Evolutionary conservation across 441 rosid species (phyloP), one percentile per base, ranked within the genome.

Genomic region (Lepidium campestre): DNA sequence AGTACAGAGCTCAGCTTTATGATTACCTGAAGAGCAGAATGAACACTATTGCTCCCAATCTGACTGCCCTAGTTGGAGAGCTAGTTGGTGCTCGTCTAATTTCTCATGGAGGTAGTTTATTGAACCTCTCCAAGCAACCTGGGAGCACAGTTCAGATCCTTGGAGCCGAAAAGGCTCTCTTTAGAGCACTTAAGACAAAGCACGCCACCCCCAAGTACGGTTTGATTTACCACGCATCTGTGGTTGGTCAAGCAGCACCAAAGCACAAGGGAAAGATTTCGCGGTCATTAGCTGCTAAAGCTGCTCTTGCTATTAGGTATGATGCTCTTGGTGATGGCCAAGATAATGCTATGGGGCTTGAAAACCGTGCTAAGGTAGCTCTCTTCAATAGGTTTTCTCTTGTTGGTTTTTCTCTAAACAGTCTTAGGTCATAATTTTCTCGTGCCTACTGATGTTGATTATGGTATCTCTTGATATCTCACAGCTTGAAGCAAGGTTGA

Each of bases 31-130:
- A 91, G 75, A 86, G 86, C 72, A 80, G 97, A 73, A 93, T 93
- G 99, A 87, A 89, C 63, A 89, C 93, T 8, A 71, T 93, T 31
- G 96, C 97, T 5, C 97, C 98, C 4, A 93, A 89, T 68, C 85
- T 93, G 81, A 90, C 98, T 59, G 93, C 95, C 34, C 81, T 93
- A 18, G 98, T 93, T 3, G 98, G 98, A 31, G 97, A 93, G 81
- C 96, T 93, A 36, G 98, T 90, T 9, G 97, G 98, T 52, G 98
- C 97, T 46, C 97, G 96, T 41, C 85, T 90, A 5, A 90, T 90
- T 37, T 93, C 96, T 3, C 97, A 88, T 70, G 98, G 96, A 2
- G 97, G 98, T 52, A 87, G 98, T 75, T 83, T 93, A 74, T 27
- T 93, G 70, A 93, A 90, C 78, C 96, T 93, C 15, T 86, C 97